Evolutionary conservation across 2,329 filamentous ascomycete species (phyloP).

Genomic region (Fusarium anthophilum): DNA sequence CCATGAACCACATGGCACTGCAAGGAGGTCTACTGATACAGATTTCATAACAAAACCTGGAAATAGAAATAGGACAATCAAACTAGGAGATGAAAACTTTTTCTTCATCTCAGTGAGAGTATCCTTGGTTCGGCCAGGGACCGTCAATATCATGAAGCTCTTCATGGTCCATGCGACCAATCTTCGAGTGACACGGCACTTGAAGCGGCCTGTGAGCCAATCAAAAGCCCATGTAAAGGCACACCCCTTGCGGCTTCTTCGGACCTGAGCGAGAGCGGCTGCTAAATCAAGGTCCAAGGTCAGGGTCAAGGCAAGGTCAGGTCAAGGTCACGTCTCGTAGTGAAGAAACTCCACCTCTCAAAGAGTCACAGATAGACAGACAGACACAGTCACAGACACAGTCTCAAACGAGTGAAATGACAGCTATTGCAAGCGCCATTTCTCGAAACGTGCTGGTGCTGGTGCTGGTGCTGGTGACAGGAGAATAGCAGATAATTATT

Average conservation of each 20-base stretch:
- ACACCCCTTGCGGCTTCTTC: constrained; percentile 31
- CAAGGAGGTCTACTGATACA: constrained; percentile 1
- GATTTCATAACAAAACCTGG: constrained; percentile 5
- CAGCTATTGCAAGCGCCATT: constrained; percentile 18
- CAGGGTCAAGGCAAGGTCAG: constrained; percentile 2
- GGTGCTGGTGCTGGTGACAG: constrained; percentile 15
- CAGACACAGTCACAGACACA: constrained; percentile 3
- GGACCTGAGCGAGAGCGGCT: constrained; percentile 34
- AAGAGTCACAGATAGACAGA: constrained; percentile 1
- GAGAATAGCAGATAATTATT: neutral
- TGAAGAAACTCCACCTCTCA: constrained; percentile 8
- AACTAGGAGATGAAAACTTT: constrained; percentile 12
- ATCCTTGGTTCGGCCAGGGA: constrained; percentile 15
- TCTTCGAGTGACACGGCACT: constrained; percentile 39
- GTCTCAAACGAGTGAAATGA: constrained; percentile 18
- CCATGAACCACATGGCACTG: constrained; percentile 12
- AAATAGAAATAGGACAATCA: constrained; percentile 4
- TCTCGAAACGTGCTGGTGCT: constrained; percentile 37
- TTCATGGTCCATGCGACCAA: constrained; percentile 26
- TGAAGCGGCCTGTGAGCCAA: constrained; percentile 31
- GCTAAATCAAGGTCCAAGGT: constrained; percentile 24
- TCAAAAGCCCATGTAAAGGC: constrained; percentile 27
- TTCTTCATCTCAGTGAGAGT: neutral
- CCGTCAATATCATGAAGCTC: constrained; percentile 17
- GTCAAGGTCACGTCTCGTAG: constrained; percentile 9